These are phyloP conservation scores for Ammopiptanthus mongolicus DNA, from an alignment of 306 rosid species.

Conservation along the genomic window DNA sequence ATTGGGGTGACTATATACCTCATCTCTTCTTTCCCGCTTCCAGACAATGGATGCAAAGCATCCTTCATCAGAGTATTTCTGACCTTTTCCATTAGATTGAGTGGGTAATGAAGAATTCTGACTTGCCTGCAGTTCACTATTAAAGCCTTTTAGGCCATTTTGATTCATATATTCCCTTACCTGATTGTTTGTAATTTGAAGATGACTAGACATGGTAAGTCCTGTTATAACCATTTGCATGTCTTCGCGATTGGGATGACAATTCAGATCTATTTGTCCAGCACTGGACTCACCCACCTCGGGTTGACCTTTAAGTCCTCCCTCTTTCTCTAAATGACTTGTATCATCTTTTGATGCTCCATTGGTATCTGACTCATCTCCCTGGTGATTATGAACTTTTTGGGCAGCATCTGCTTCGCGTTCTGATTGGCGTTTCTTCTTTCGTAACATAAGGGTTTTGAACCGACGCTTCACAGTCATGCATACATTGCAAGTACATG, in stretches of 20 bases:
- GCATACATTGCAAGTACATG: conserved; percentile 93
- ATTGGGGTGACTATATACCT: conserved; percentile 28
- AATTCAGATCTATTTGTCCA: conserved; percentile 79
- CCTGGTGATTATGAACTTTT: conserved; percentile 27
- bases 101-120: conserved; percentile 29
- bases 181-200: conserved; percentile 32
- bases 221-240: conserved; percentile 42
- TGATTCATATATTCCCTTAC: conserved; percentile 30
- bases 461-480: conserved; percentile 89
- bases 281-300: conserved; percentile 46
- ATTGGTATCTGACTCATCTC: conserved; percentile 31
- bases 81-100: conserved; percentile 36
- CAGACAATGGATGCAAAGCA: conserved; percentile 33
- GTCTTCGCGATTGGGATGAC: conserved; percentile 63
- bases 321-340: conserved; percentile 36
- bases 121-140: conserved; percentile 30
- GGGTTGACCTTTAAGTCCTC: conserved; percentile 28
- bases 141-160: conserved; percentile 31
- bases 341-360: conserved; percentile 31
- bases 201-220: conserved; percentile 35
- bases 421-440: conserved; percentile 79
- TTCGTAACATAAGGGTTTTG: conserved; percentile 83
- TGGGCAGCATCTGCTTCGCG: conserved; percentile 43
- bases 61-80: too few species aligned
- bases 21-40: conserved; percentile 45